Evolutionary conservation across 495 filamentous ascomycete genomes (phyloP), one percentile per base, ranked within the genome.

Genomic region (Penicillium silybi): DNA sequence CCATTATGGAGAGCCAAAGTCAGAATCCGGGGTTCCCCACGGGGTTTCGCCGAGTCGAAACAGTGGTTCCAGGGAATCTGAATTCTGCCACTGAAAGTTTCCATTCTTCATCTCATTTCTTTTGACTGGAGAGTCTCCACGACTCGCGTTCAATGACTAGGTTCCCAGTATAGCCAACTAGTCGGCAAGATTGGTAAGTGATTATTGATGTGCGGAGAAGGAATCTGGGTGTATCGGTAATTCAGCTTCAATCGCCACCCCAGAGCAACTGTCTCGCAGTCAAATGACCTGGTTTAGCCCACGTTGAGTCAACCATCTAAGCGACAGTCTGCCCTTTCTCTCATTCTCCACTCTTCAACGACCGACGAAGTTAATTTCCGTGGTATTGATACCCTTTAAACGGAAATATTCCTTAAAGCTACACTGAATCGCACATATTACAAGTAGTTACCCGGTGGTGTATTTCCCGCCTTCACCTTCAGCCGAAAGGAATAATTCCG

Each of bases 11-110:
- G 49, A 53, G 41, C 26, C 16, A 15, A 15, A 9, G 13, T 38
- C 34, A 10, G n/a, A 48, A 52, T 42, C 35, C 32, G 54, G 49
- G 45, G 49, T 48, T 52, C 49, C 48, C 49, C 49, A 35, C 40
- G 35, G 54, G 44, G 29, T 35, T 48, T 48, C 22, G 19, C 44
- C 44, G 50, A 47, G 6, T 48, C n/a, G 2, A 39, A 7, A 17
- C 35, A 15, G 13, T 39, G n/a, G 8, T 13, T 4, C 29, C 29
- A 32, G 1, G 25, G 29, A 32, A 32, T 13, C 29, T 15, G 11
- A 10, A 13, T 1, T 6, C 11, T 15, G 11, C 10, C 3, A 35
- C 23, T 13, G 20, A 26, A 48, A 23, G 18, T 37, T 46, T 20
- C 22, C 22, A 23, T 15, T 13, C 4, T 3, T 15, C 1, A 13